phyloP scores from a whole-genome alignment of 768 basidiomycete species.

The Naganishia friedmannii region DNA sequence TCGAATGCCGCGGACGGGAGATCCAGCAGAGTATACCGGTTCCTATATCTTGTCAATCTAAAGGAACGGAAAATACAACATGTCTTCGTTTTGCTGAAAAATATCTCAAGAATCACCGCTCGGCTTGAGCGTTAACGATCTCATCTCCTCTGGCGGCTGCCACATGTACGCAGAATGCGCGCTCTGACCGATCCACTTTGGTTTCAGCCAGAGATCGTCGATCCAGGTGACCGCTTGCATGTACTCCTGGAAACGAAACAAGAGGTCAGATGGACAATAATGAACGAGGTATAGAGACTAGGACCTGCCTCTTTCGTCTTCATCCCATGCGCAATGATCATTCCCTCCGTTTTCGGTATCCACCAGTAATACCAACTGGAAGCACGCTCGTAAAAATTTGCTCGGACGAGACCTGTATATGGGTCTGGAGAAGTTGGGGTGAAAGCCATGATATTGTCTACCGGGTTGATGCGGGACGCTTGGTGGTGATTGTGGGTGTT shows the following conservation, averaged over 20 bases:
- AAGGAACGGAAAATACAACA: not conserved
- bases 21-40: no score
- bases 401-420: constrained; percentile 35
- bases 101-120: not conserved
- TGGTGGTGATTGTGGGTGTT: not conserved
- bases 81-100: not conserved
- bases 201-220: constrained; percentile 25
- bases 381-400: constrained; percentile 32
- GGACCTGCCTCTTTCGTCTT: constrained; percentile 36
- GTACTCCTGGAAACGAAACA: constrained; percentile 12
- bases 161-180: constrained; percentile 19
- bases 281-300: no score
- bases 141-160: constrained; percentile 21
- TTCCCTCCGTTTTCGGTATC: constrained; percentile 30
- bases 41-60: not conserved
- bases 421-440: constrained; percentile 35
- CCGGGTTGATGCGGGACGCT: not conserved
- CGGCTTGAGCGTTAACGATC: not conserved
- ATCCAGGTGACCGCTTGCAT: constrained; percentile 19
- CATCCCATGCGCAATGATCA: constrained; percentile 38
- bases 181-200: constrained; percentile 27
- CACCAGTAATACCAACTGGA: constrained; percentile 33
- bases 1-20: no score
- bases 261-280: not conserved
- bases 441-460: constrained; percentile 27